Conservation (phyloP, 305 asterid genomes). For the Fraxinus platypoda region DNA sequence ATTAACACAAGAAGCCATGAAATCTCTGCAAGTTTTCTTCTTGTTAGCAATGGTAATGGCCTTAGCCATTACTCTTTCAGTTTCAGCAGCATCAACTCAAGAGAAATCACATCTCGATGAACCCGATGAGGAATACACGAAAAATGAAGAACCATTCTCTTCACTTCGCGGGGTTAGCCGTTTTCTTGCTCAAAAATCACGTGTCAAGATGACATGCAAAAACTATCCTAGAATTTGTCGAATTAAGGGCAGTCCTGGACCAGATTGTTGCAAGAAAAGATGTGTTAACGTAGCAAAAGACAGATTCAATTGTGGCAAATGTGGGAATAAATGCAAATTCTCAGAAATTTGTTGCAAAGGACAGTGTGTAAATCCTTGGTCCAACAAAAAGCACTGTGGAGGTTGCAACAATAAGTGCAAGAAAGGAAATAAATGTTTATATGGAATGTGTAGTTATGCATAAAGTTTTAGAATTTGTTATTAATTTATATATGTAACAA, state of each 20-base stretch:
- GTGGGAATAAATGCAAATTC: conserved; percentile 53
- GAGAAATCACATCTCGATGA: conserved; percentile 5
- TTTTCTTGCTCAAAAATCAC: conserved; percentile 25
- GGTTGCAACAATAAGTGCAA: conserved; percentile 47
- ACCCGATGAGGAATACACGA: not conserved
- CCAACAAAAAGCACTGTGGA: conserved; percentile 49
- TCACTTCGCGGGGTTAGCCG: conserved; percentile 38
- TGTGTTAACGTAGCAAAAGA: conserved; percentile 43
- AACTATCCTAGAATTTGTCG: conserved; percentile 45
- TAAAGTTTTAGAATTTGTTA: not conserved
- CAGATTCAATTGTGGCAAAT: conserved; percentile 50
- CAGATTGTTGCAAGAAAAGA: conserved; percentile 56
- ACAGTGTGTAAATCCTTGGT: conserved; percentile 43
- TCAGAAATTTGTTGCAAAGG: conserved; percentile 63
- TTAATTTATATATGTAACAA: not conserved
- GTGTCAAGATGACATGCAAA: conserved; percentile 39
- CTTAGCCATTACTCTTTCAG: conserved; percentile 21
- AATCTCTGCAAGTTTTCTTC: conserved; percentile 26
- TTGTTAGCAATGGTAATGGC: conserved; percentile 29
- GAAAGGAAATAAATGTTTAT: conserved; percentile 33
- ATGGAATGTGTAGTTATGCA: conserved; percentile 55
- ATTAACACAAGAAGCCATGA: conserved; percentile 33
- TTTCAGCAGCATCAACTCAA: conserved; percentile 22
- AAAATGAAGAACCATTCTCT: not conserved
- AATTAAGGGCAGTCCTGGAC: conserved; percentile 50